Evolutionary conservation across 192 early-diverging fungal genomes (phyloP).

Genomic region (Coemansia sp.): DNA sequence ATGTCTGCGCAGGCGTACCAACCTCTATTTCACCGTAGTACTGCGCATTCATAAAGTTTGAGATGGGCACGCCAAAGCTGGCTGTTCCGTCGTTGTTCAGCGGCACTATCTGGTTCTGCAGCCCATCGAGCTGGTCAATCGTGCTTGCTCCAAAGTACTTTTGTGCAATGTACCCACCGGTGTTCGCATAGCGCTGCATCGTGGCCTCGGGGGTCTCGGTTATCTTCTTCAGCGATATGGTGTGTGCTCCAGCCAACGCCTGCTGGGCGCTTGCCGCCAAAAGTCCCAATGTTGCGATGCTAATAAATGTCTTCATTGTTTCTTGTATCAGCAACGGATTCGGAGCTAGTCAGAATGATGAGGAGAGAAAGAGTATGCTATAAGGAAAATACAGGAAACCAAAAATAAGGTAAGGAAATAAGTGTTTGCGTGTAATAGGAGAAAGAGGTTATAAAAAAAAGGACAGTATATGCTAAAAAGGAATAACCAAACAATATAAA

Average conservation of each 20-base stretch:
- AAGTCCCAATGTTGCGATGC: conserved; percentile 37
- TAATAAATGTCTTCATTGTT: conserved; percentile 42
- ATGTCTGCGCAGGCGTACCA: conserved; percentile 87
- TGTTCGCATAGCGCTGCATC: conserved; percentile 63
- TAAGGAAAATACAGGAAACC: not conserved
- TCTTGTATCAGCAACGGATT: no score
- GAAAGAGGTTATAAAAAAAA: not conserved
- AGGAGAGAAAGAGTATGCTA: conserved; percentile 2
- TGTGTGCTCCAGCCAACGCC: conserved; percentile 27
- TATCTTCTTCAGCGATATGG: conserved; percentile 65
- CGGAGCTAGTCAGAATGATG: not conserved
- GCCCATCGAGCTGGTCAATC: conserved; percentile 33
- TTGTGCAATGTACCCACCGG: conserved; percentile 68
- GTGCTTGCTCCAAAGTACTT: conserved; percentile 69
- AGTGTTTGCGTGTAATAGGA: not conserved
- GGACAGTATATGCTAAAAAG: conserved; percentile 8
- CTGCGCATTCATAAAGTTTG: conserved; percentile 94
- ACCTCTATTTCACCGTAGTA: conserved; percentile 91
- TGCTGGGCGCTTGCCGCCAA: conserved; percentile 23
- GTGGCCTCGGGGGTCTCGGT: conserved; percentile 61
- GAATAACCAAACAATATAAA: not conserved
- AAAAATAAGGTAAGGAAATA: no score
- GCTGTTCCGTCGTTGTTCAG: conserved; percentile 58
- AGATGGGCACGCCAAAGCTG: conserved; percentile 73
- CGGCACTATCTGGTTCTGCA: conserved; percentile 53